Percentiles rank a stretch among this genome's conserved stretches.
phyloP scores from a whole-genome alignment of 768 basidiomycete species.

The Collybiopsis confluens region DNA sequence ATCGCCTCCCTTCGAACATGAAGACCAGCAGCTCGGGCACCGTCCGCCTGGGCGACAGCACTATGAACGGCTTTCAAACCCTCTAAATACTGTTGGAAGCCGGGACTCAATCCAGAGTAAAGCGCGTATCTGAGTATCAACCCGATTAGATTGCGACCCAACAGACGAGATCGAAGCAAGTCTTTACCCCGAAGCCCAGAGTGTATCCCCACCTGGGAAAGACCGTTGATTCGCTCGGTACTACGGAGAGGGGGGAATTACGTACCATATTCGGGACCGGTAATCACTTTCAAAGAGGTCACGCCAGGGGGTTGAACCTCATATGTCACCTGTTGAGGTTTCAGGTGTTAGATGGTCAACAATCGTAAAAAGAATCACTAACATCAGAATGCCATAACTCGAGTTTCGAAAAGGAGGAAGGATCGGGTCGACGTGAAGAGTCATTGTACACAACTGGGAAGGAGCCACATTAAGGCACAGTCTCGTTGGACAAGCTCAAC shows the following conservation, averaged over 20 bases:
- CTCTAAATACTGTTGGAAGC: constrained; percentile 74
- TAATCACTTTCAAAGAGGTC: constrained; percentile 73
- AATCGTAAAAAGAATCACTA: constrained; percentile 8
- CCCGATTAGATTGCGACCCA: too few relatives aligned
- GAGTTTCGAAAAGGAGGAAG: constrained; percentile 61
- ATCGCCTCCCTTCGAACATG: constrained; percentile 66
- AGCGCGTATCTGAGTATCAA: constrained; percentile 56
- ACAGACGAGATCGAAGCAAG: background rate
- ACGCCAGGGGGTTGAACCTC: constrained; percentile 79
- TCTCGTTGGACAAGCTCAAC: background rate
- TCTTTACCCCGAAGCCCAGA: constrained; percentile 74
- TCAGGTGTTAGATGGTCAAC: background rate
- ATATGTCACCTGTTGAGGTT: constrained; percentile 49
- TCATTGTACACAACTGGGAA: constrained; percentile 67
- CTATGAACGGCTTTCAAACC: constrained; percentile 72
- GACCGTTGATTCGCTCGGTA: background rate
- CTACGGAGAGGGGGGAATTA: background rate
- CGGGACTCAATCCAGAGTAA: constrained; percentile 77
- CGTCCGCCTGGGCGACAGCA: constrained; percentile 73
- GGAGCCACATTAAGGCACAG: constrained; percentile 5
- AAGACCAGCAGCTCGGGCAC: constrained; percentile 62
- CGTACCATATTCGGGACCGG: constrained; percentile 58
- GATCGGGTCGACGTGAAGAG: constrained; percentile 55
- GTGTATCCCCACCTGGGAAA: constrained; percentile 53
- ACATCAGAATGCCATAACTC: constrained; percentile 86